Evolutionary conservation across 768 basidiomycete species (phyloP).

Genomic region (Clathrus columnatus): DNA sequence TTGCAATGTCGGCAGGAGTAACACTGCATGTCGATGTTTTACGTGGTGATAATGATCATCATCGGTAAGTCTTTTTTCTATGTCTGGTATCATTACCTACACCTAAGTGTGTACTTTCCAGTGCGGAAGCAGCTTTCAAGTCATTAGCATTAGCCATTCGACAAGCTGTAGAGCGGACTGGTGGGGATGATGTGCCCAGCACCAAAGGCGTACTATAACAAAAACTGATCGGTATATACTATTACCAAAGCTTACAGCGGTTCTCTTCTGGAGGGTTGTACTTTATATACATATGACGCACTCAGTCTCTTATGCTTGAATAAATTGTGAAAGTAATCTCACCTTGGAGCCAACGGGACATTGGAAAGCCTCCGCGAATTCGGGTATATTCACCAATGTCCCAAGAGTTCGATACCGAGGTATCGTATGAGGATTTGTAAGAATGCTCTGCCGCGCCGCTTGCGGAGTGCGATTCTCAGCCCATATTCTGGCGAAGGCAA

Average conservation of each 20-base stretch:
- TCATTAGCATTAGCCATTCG: conserved; percentile 91
- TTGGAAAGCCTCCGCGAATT: conserved; percentile 82
- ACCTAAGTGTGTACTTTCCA: conserved; percentile 23
- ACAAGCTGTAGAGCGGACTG: conserved; percentile 87
- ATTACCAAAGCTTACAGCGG: conserved; percentile 72
- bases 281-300: conserved; percentile 26
- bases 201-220: conserved; percentile 86
- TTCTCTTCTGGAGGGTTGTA: conserved; percentile 76
- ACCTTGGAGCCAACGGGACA: conserved; percentile 74
- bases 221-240: conserved; percentile 8
- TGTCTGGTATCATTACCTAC: neutral
- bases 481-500: conserved; percentile 86
- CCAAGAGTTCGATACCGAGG: conserved; percentile 73
- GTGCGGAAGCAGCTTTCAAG: conserved; percentile 97
- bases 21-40: conserved; percentile 94
- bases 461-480: conserved; percentile 72
- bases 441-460: conserved; percentile 67
- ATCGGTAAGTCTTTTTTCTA: conserved; percentile 53
- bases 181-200: conserved; percentile 84
- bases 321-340: conserved; percentile 14
- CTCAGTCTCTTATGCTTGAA: neutral
- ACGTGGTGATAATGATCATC: conserved; percentile 95
- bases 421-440: conserved; percentile 87
- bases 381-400: conserved; percentile 73
- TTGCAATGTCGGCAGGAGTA: conserved; percentile 91